Evolutionary conservation across 805 yeast species (phyloP).

Genomic region (Yueomyces sinensis): DNA sequence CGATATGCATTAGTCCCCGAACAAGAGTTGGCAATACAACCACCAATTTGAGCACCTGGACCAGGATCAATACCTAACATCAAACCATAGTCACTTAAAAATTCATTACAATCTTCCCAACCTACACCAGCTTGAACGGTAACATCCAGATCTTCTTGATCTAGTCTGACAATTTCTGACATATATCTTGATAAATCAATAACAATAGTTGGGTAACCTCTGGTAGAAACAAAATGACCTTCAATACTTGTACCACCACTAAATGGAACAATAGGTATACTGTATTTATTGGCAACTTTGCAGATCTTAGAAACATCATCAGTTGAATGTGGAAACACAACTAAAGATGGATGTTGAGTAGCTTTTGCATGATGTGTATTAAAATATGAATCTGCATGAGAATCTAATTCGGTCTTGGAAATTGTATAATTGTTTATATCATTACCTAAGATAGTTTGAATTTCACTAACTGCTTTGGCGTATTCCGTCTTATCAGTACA

Average conservation of each 20-base stretch:
- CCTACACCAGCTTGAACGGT: constrained; percentile 70
- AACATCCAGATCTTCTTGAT: constrained; percentile 55
- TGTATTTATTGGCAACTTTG: constrained; percentile 45
- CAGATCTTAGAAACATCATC: constrained; percentile 53
- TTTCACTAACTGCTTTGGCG: constrained; percentile 28
- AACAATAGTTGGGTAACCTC: constrained; percentile 50
- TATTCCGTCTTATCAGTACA: constrained; percentile 28
- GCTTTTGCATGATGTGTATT: constrained; percentile 50
- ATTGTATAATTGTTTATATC: constrained; percentile 23
- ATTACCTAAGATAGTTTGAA: constrained; percentile 28
- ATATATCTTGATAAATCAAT: constrained; percentile 44
- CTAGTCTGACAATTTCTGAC: constrained; percentile 42
- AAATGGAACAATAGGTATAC: constrained; percentile 62
- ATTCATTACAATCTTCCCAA: constrained; percentile 58
- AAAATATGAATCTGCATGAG: constrained; percentile 49
- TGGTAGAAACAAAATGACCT: constrained; percentile 66
- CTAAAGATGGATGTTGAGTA: constrained; percentile 42
- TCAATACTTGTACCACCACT: constrained; percentile 73
- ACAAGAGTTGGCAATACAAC: constrained; percentile 66
- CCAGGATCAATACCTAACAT: constrained; percentile 72
- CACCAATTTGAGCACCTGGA: constrained; percentile 72
- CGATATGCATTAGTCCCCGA: constrained; percentile 72
- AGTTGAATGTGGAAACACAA: constrained; percentile 51
- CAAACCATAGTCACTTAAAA: constrained; percentile 33
- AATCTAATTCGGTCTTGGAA: constrained; percentile 29